A percentile compares a stretch with the other conserved stretches of the same genome.
Evolutionary conservation across 148 eudicot genomes (phyloP).

Genomic region (Rhododendron ferrugineum): DNA sequence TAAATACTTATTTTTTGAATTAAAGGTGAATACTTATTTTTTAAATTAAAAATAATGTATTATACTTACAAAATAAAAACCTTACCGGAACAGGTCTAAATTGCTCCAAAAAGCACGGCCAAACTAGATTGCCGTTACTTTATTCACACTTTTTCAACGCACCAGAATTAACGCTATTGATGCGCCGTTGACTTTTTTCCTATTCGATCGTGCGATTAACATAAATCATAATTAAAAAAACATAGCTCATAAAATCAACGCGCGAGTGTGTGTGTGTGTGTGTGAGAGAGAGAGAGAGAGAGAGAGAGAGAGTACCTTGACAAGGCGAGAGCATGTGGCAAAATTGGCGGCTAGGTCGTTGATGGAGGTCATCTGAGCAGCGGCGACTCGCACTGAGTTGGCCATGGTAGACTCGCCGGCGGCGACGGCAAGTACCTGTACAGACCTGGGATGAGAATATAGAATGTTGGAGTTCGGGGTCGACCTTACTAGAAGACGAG

Average conservation of each 20-base stretch:
- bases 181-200: not conserved
- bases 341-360: conserved; percentile 75
- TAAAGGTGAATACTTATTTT: too few relatives aligned
- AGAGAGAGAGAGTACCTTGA: conserved; percentile 33
- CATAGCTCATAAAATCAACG: not conserved
- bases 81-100: not conserved
- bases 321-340: conserved; percentile 77
- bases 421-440: conserved; percentile 9
- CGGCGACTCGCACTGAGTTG: conserved; percentile 67
- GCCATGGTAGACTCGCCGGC: conserved; percentile 48
- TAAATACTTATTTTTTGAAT: too few relatives aligned
- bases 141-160: not conserved
- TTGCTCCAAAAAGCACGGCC: not conserved
- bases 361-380: conserved; percentile 91
- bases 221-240: not conserved
- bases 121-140: not conserved
- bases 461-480: not conserved
- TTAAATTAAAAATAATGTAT: too few relatives aligned
- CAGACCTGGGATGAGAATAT: not conserved
- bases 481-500: not conserved
- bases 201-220: not conserved
- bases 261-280: not conserved
- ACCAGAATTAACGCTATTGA: not conserved
- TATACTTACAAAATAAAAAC: too few relatives aligned
- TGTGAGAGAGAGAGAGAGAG: not conserved